Base-by-base conservation (phyloP, 805 yeast genomes). In the Myxozyma monticola region DNA sequence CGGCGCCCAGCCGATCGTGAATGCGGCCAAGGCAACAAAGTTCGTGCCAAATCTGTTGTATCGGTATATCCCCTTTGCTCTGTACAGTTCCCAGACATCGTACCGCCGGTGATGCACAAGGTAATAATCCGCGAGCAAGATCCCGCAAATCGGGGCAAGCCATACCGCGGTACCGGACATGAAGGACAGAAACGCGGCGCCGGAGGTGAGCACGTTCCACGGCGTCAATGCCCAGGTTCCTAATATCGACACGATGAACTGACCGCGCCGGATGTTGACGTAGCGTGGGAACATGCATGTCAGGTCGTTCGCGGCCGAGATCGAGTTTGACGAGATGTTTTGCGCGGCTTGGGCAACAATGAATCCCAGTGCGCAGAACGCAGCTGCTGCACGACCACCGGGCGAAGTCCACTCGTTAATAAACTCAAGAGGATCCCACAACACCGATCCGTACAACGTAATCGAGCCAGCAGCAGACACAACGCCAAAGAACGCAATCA, bases 191-290 rank as follows among this genome's bases (percentile, higher is more conserved):
- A 75, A 70, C 5, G 65, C 63, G 4, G 68, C 59, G 2, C 75
- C 68, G 2, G 72, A 62, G 42, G 69, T 66, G 36, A 69, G 60
- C 42, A 74, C 65, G 22, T 62, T 61, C 77, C 78, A 74, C 2
- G 78, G 78, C 44, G 68, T 69, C 33, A 66, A 55, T 12, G 55
- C 59, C 63, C 65, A 47, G 65, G 64, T 6, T 70, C 66, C 51
- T 15, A 71, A 51, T 22, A 63, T 24, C 21, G 63, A 65, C 15
- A 70, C 71, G 45, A 76, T 57, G 60, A 68, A 66, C 18, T 78
- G 74, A 18, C 82, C 83, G 34, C 79, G 63, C 34, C 66, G 63
- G 43, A 76, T 68, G 63, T 69, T 76, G 54, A 76, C 59, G 62
- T 67, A 75, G 33, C 71, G 68, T 3, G 80, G 80, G 44, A 73